A percentile compares a stretch with the other conserved stretches of the same genome.
Conservation (phyloP, 257 asterid species). For the Lycium barbarum region DNA sequence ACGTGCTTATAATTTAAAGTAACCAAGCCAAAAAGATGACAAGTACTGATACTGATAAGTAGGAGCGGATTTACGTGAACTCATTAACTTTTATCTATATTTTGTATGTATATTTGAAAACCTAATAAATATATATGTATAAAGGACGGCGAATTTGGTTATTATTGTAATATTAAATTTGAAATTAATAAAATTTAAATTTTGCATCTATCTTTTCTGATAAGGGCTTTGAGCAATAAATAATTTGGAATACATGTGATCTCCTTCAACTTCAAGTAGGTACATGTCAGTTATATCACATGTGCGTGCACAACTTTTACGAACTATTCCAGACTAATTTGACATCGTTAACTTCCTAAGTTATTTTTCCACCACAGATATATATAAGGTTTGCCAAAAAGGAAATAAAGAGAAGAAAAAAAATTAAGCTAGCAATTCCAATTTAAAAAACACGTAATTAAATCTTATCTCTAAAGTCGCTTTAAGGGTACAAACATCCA, state of each 20-base stretch:
- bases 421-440: not conserved
- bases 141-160: too few relatives aligned
- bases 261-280: not conserved
- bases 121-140: not conserved
- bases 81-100: not conserved
- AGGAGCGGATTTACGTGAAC: not conserved
- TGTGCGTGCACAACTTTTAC: not conserved
- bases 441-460: not conserved
- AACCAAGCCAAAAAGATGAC: not conserved
- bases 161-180: not conserved
- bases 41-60: not conserved
- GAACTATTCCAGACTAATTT: not conserved
- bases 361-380: not conserved
- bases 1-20: not conserved
- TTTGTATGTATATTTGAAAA: not conserved
- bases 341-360: not conserved
- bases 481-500: not conserved
- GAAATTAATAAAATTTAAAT: not conserved
- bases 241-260: not conserved
- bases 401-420: not conserved
- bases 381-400: not conserved
- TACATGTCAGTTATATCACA: not conserved
- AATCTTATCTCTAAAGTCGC: not conserved
- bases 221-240: not conserved
- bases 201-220: rapidly evolving